Evolutionary conservation across 2,329 filamentous ascomycete genomes (phyloP).

Genomic region (Apiospora koreana): DNA sequence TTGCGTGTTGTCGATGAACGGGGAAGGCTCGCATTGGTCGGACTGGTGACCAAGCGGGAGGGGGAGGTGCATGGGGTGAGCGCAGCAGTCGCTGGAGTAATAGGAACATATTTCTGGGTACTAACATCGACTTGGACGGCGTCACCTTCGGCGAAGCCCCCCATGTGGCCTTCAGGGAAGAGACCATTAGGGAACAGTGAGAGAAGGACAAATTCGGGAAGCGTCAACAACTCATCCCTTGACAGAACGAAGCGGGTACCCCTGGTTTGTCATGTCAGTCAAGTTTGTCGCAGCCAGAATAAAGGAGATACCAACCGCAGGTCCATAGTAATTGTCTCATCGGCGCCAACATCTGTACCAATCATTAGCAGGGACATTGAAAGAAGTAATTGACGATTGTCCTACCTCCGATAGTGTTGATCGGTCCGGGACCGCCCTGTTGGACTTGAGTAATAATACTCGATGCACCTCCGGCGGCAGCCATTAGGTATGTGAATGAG

Average conservation of each 20-base stretch:
- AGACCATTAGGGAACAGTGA: conserved; percentile 99
- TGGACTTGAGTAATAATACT: conserved; percentile 99
- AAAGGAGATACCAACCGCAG: conserved; percentile 65
- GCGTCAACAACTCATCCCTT: conserved; percentile 88
- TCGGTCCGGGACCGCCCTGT: conserved; percentile 77
- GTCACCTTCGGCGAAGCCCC: conserved; percentile 87
- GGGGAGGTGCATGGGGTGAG: conserved; percentile 24
- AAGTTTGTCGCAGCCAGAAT: neutral
- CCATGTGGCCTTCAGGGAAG: conserved; percentile 94
- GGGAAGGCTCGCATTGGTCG: conserved; percentile 19
- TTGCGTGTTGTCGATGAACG: conserved; percentile 30
- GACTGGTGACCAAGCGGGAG: conserved; percentile 19
- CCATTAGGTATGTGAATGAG: conserved; percentile 96
- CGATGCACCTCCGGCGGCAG: conserved; percentile 91
- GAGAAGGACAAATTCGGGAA: conserved; percentile 94
- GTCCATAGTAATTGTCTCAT: conserved; percentile 95
- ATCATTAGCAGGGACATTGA: neutral
- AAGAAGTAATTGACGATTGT: neutral
- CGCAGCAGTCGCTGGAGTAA: conserved; percentile 27
- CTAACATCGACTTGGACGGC: conserved; percentile 96
- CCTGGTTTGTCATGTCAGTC: conserved; percentile 46
- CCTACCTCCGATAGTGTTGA: conserved; percentile 86
- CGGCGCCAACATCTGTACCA: conserved; percentile 70
- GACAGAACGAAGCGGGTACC: conserved; percentile 93
- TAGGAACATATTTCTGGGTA: conserved; percentile 35